A percentile compares a stretch with the other conserved stretches of the same genome.
Evolutionary conservation across 2,329 filamentous ascomycete genomes (phyloP).

Genomic region (Fonsecaea pugnacius): DNA sequence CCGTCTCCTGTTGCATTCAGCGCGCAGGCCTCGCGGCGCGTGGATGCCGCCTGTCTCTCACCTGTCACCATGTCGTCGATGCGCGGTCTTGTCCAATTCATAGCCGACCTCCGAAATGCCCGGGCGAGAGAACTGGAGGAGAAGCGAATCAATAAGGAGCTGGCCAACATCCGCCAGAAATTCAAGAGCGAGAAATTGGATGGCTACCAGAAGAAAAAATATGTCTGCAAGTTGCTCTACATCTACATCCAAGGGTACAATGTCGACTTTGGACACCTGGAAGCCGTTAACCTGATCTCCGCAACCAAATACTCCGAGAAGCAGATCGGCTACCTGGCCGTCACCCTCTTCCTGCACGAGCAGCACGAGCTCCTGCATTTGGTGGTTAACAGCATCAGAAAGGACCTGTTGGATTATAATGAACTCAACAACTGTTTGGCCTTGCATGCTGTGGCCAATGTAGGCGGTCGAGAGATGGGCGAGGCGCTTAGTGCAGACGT

Average conservation of each 20-base stretch:
- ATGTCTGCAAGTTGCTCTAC: conserved; percentile 99
- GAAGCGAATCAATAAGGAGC: conserved; percentile 99
- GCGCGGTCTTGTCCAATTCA: conserved; percentile 91
- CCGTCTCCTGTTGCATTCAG: conserved; percentile 4
- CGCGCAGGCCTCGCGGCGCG: conserved; percentile 2
- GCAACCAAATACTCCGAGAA: conserved; percentile 98
- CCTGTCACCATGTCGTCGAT: conserved; percentile 45
- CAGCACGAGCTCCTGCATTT: conserved; percentile 94
- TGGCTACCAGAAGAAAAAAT: conserved; percentile 99
- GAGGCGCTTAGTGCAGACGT: conserved; percentile 91
- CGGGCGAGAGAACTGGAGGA: conserved; percentile 94
- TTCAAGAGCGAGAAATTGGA: conserved; percentile 94
- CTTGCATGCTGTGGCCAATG: conserved; percentile 95
- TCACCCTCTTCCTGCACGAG: conserved; percentile 96
- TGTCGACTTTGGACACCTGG: conserved; percentile 97
- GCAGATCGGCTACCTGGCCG: conserved; percentile 97
- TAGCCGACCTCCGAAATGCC: conserved; percentile 93
- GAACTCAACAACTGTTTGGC: conserved; percentile 97
- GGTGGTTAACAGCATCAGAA: conserved; percentile 97
- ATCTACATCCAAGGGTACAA: conserved; percentile 99
- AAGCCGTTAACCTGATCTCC: conserved; percentile 96
- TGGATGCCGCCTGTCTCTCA: conserved; percentile 12
- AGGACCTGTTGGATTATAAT: conserved; percentile 91
- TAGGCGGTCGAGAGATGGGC: conserved; percentile 95
- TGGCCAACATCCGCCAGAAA: conserved; percentile 98